phyloP scores from a whole-genome alignment of 495 filamentous ascomycete genomes.

The Venustampulla echinocandica region DNA sequence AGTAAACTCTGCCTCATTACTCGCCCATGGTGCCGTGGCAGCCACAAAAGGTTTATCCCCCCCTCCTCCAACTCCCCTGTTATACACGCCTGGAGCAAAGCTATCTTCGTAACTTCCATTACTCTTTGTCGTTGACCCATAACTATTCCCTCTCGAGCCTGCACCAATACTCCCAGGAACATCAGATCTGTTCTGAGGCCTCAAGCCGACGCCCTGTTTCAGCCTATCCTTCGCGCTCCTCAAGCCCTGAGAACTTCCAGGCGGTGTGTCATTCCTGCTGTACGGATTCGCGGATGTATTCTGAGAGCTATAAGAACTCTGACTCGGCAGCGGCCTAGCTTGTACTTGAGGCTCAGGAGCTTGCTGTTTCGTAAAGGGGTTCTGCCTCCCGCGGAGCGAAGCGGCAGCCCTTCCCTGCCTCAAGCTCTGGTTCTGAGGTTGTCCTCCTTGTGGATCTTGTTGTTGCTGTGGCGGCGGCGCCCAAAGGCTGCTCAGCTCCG shows the following conservation, averaged over 20 bases:
- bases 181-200: constrained; percentile 47
- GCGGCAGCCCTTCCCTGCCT: no score
- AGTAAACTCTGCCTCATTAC: constrained; percentile 30
- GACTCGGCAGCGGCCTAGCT: constrained; percentile 57
- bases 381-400: no score
- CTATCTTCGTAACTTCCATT: constrained; percentile 36
- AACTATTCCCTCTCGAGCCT: constrained; percentile 21
- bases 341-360: constrained; percentile 35
- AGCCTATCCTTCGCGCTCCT: constrained; percentile 55
- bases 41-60: constrained; percentile 36
- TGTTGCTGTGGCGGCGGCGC: constrained; percentile 44
- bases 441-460: constrained; percentile 33
- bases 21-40: constrained; percentile 39
- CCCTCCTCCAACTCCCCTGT: constrained; percentile 11
- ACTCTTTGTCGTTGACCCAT: constrained; percentile 23
- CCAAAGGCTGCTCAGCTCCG: constrained; percentile 77
- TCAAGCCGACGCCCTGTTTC: constrained; percentile 51
- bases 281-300: neutral
- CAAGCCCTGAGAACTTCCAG: constrained; percentile 16
- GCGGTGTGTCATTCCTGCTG: constrained; percentile 28
- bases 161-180: constrained; percentile 26
- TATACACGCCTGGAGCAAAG: constrained; percentile 29
- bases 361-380: no score
- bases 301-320: constrained; percentile 49
- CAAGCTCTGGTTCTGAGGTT: constrained; percentile 49